These are phyloP conservation scores for Gastrodia elata DNA, from an alignment of 106 monocot genomes.

Conservation along the genomic window DNA sequence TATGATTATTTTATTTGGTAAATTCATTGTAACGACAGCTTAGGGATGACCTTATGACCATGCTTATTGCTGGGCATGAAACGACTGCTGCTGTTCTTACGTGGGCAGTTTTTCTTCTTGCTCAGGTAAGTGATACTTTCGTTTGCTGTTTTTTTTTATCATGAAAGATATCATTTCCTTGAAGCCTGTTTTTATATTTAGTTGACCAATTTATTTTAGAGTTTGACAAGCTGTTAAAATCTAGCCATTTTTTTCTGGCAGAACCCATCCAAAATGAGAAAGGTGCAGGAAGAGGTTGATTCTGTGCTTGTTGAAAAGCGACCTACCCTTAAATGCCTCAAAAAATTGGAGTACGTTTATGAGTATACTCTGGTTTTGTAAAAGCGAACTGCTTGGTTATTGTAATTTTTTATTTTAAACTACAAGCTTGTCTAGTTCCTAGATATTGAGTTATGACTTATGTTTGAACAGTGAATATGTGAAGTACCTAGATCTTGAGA, in stretches of 20 bases:
- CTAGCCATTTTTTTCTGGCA: constrained; percentile 14
- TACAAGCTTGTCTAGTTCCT: not conserved
- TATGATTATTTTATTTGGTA: not conserved
- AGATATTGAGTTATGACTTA: not conserved
- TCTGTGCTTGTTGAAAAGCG: constrained; percentile 44
- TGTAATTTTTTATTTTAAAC: not conserved
- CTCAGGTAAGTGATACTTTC: constrained; percentile 42
- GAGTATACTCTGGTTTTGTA: not conserved
- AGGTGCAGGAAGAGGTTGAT: constrained; percentile 84
- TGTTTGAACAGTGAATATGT: not conserved
- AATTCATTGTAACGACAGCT: constrained; percentile 36
- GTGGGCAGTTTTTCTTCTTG: constrained; percentile 84
- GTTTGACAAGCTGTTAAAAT: too few species aligned
- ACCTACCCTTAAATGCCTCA: constrained; percentile 48
- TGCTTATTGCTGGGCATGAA: constrained; percentile 99
- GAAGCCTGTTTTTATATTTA: not conserved
- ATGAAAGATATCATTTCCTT: not conserved
- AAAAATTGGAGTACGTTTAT: constrained; percentile 62
- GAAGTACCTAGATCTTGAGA: not conserved
- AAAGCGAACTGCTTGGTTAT: not conserved
- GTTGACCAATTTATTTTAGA: not conserved
- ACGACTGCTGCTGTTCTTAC: constrained; percentile 99
- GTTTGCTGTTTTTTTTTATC: not conserved
- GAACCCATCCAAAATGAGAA: constrained; percentile 89
- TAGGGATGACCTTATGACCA: constrained; percentile 98